Evolutionary conservation across 2,329 filamentous ascomycete genomes (phyloP), one percentile per base, ranked within the genome.

Genomic region (Exophiala xenobiotica): DNA sequence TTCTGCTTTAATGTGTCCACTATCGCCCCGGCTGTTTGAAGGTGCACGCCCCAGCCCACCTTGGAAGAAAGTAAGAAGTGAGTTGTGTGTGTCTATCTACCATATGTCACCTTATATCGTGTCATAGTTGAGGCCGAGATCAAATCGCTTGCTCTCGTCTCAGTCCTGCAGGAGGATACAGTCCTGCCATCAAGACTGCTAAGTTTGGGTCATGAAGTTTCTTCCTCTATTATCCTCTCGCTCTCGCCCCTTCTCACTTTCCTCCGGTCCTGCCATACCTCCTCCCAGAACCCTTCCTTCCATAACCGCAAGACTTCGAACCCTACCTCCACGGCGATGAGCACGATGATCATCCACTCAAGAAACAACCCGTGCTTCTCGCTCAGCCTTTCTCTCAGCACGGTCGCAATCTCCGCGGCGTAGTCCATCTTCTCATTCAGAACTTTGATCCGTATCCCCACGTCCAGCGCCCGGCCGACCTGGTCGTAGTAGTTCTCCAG

Each of bases 341-440:
- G 79, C 2, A 88, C 77, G 63, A 99, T 97, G 67, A 99, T 97
- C 63, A 95, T 95, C 87, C 89, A 92, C 72, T 97, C 93, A 8
- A 99, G 77, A 49, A 89, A 79, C 23, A 91, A 82, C 12, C 89
- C 87, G 66, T 97, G 90, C 67, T 89, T 90, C 75, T 97, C 91
- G 66, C 88, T 95, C 49, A 95, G 78, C 66, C 91, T 85, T 68
- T 96, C 90, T 51, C 93, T 79, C 55, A 97, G 73, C 12, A 97
- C 91, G 46, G 79, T 88, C 5, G 93, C 90, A 67, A 96, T 96
- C 69, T 97, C 92, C 65, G 93, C 88, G 1, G 92, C 93, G 68
- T 99, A 97, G 65, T 96, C 92, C 82, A 99, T 95, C 74, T 95
- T 95, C 73, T 95, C 89, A 68, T 99, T 99, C 61, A 97, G 73